These are phyloP conservation scores for Graphilbum sp. DNA, from an alignment of 2,329 filamentous ascomycete species.

Conservation along the genomic window DNA sequence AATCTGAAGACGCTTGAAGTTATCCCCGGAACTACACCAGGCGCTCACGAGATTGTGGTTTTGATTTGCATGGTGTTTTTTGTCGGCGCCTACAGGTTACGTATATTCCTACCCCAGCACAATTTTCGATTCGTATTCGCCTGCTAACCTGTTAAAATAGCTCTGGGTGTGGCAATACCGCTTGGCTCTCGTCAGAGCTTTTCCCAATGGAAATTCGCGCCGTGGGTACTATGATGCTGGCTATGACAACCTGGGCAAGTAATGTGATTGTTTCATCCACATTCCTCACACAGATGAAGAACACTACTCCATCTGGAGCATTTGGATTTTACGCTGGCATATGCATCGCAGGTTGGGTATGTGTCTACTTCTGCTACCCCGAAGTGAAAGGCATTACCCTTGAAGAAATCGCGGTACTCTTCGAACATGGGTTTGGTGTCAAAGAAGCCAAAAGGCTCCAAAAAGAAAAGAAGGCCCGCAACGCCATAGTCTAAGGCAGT, in stretches of 20 bases:
- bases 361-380: conserved; percentile 1
- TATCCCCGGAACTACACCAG: background rate
- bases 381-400: conserved; percentile 1
- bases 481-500: no score
- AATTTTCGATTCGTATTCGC: no score
- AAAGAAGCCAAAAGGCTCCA: background rate
- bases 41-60: background rate
- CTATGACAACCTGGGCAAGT: background rate
- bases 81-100: background rate
- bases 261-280: conserved; percentile 2
- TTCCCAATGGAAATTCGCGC: conserved; percentile 2
- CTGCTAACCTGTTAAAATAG: no score
- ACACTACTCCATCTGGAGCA: background rate
- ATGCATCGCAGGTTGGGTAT: background rate
- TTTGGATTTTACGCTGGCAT: conserved; percentile 2
- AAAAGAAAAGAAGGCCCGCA: conserved; percentile 12
- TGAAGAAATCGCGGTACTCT: background rate
- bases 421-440: conserved; percentile 1
- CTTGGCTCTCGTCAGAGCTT: conserved; percentile 1
- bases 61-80: background rate
- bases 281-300: conserved; percentile 1
- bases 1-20: background rate
- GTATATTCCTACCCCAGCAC: background rate
- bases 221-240: background rate
- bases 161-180: conserved; percentile 1